Conservation (phyloP, 2,329 filamentous ascomycete species). For the Rutstroemia sp. region DNA sequence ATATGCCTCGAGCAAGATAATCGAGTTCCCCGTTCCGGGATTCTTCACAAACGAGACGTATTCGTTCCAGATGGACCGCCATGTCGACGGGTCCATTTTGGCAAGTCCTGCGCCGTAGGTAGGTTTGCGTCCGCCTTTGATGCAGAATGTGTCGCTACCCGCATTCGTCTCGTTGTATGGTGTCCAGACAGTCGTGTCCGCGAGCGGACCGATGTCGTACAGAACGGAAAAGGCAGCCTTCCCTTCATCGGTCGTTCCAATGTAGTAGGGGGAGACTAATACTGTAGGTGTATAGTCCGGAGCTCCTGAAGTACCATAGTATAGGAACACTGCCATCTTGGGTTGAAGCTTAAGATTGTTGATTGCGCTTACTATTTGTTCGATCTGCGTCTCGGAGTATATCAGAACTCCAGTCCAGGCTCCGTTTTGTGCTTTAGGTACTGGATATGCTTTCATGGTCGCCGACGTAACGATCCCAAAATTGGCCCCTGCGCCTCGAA, state of each 20-base stretch:
- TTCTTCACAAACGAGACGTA: neutral
- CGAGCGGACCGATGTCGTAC: neutral
- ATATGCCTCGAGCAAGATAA: no score
- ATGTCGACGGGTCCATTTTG: neutral
- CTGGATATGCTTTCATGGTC: conserved; percentile 7
- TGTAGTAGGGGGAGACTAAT: neutral
- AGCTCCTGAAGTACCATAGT: neutral
- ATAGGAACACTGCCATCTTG: neutral
- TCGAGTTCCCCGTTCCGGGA: no score
- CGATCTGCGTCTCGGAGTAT: neutral
- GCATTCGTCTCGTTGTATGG: neutral
- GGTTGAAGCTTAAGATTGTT: neutral
- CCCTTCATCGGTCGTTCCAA: neutral
- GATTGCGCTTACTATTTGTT: neutral
- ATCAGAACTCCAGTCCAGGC: neutral
- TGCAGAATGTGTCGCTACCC: neutral
- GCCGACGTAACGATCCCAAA: conserved; percentile 8
- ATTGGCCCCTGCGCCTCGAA: conserved; percentile 8
- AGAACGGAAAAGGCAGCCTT: neutral
- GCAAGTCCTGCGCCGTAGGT: neutral
- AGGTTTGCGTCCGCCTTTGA: neutral
- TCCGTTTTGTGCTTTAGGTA: neutral
- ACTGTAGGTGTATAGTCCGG: neutral
- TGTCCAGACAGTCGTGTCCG: neutral
- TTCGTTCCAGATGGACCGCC: neutral